Percentiles rank a stretch among this genome's conserved stretches.
Conservation (phyloP, 2,329 filamentous ascomycete species). For the Phaeosphaeriaceae sp. region DNA sequence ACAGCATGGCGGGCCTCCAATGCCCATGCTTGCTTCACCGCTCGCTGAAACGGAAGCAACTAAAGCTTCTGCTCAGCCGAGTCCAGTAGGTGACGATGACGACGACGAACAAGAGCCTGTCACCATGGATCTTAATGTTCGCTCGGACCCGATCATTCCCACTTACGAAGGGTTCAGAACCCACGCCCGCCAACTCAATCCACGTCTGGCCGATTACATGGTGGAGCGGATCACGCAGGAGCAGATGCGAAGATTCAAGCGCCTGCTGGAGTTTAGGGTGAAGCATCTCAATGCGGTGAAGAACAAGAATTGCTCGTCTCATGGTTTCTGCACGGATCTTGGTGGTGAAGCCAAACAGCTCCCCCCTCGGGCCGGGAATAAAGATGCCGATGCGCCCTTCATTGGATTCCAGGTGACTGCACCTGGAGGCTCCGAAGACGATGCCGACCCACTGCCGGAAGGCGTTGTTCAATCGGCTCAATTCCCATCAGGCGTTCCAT, state of each 20-base stretch:
- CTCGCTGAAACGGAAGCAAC: conserved; percentile 46
- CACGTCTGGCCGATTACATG: conserved; percentile 71
- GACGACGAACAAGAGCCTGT: conserved; percentile 63
- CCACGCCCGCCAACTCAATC: conserved; percentile 77
- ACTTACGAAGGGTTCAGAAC: conserved; percentile 78
- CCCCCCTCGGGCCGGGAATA: conserved; percentile 66
- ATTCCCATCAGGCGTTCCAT: conserved; percentile 81
- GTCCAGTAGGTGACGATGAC: conserved; percentile 49
- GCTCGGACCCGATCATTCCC: conserved; percentile 74
- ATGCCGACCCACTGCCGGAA: conserved; percentile 72
- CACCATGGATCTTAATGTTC: conserved; percentile 67
- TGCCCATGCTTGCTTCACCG: conserved; percentile 62
- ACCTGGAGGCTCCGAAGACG: conserved; percentile 67
- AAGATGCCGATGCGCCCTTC: conserved; percentile 65
- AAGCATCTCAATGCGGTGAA: conserved; percentile 72
- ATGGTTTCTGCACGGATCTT: conserved; percentile 68
- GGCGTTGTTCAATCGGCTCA: conserved; percentile 74
- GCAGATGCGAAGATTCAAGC: conserved; percentile 80
- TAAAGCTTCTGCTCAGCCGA: conserved; percentile 40
- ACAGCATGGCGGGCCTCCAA: conserved; percentile 65
- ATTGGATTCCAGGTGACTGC: conserved; percentile 64
- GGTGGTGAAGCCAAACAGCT: conserved; percentile 72
- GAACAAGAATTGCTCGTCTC: conserved; percentile 66
- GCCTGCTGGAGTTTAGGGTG: conserved; percentile 72
- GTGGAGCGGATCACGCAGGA: conserved; percentile 84